These are phyloP conservation scores for Penicillium sp. DNA, from an alignment of 2,329 filamentous ascomycete genomes.

Conservation along the genomic window DNA sequence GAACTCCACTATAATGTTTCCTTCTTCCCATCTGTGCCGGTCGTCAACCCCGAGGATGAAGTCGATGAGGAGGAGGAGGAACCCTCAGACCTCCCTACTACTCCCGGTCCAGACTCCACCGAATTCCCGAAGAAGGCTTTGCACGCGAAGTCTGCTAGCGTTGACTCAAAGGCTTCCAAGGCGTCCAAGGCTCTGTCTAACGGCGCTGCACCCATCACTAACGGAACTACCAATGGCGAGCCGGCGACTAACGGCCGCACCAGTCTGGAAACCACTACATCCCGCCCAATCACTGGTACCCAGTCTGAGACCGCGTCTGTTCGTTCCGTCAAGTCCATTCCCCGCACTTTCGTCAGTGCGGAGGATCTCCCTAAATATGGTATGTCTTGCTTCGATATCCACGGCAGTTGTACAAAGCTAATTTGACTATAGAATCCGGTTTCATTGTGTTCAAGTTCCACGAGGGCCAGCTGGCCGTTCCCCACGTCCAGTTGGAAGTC, in stretches of 20 bases:
- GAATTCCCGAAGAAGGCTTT: slow-evolving; percentile 25
- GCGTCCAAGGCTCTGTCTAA: slow-evolving; percentile 17
- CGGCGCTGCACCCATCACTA: slow-evolving; percentile 13
- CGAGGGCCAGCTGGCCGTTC: slow-evolving; percentile 78
- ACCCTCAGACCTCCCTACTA: slow-evolving; percentile 35
- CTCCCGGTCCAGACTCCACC: slow-evolving; percentile 9
- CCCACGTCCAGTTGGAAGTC: slow-evolving; percentile 76
- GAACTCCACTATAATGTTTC: slow-evolving; percentile 75
- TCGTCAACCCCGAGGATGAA: slow-evolving; percentile 78
- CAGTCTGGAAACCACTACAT: slow-evolving; percentile 35
- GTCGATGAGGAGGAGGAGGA: slow-evolving; percentile 50
- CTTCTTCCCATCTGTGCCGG: slow-evolving; percentile 86
- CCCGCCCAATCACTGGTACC: slow-evolving; percentile 41
- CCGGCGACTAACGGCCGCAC: slow-evolving; percentile 27
- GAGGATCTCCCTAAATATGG: slow-evolving; percentile 79
- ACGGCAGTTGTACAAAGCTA: slow-evolving; percentile 26
- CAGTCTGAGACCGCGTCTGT: slow-evolving; percentile 48
- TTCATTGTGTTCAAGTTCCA: slow-evolving; percentile 92
- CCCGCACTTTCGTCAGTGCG: slow-evolving; percentile 73
- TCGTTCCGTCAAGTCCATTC: slow-evolving; percentile 53
- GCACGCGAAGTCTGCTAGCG: slow-evolving; percentile 31
- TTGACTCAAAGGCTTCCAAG: slow-evolving; percentile 30
- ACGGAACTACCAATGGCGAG: slow-evolving; percentile 44
- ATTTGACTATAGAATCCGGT: slow-evolving; percentile 66
- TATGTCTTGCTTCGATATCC: slow-evolving; percentile 37